Evolutionary conservation across 2,329 filamentous ascomycete genomes (phyloP).

Genomic region (Teratosphaeria viscida): DNA sequence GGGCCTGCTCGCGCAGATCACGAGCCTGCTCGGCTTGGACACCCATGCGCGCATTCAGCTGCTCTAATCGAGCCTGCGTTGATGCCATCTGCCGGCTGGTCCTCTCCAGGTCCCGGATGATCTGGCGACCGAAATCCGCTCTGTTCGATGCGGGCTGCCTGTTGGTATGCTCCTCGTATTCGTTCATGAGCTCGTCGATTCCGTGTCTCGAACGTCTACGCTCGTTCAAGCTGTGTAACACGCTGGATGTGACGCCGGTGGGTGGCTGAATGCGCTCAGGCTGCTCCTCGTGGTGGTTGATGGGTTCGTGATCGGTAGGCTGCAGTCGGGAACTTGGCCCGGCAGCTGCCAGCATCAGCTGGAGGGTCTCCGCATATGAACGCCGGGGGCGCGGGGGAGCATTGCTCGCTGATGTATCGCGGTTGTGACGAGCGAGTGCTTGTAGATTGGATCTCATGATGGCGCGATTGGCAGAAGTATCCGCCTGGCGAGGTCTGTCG

Average conservation of each 20-base stretch:
- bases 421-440: neutral
- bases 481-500: neutral
- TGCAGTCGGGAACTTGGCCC: neutral
- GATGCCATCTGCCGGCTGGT: neutral
- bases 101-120: neutral
- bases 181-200: no score
- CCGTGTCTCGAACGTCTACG: no score
- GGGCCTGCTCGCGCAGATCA: neutral
- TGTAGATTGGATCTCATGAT: neutral
- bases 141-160: no score
- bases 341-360: neutral
- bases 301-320: neutral
- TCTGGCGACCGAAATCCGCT: neutral
- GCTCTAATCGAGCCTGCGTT: neutral
- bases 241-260: no score
- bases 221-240: no score
- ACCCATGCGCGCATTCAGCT: neutral
- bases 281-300: neutral
- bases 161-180: no score
- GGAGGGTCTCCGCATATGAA: neutral
- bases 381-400: no score
- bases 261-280: neutral
- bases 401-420: neutral
- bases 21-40: neutral
- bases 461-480: neutral